Base-by-base conservation (phyloP, 805 yeast species). In the Ogataea dorogensis region DNA sequence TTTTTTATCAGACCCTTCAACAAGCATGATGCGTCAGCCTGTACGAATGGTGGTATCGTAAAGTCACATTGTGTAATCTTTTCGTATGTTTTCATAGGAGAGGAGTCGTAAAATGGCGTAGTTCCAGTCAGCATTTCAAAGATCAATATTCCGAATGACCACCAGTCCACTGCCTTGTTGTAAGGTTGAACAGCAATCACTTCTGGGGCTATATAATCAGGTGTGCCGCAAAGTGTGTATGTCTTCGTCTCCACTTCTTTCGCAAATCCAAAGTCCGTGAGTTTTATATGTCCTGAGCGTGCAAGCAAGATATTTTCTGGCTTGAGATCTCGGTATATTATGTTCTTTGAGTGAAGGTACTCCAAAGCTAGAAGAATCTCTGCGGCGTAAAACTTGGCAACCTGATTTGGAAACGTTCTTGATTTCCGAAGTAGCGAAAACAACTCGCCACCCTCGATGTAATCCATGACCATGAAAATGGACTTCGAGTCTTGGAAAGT, bases 161-260 rank as follows among this genome's bases (percentile, higher is more conserved):
- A 76, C 81, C 81, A 76, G 56, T 76, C 81, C 16, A 76, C 81
- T 2, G 78, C 70, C 50, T 75, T 75, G 56, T 76, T 76, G 57
- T 76, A 76, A 2, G 81, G 80, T 47, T 75, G 73, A 8, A 79
- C 73, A 3, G 81, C 75, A 17, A 76, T 76, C n/a, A 76, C 81
- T 50, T 76, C 81, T 4, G 81, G 81, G 1, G 81, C 81, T 36
- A 76, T 76, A 53, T 76, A 76, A 56, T 76, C 81, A 0, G 81
- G 81, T 1, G 81, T 76, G 31, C 81, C 81, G 58, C 81, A 76
- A 43, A 76, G 67, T 1, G 81, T 76, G 64, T 74, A 76, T 5
- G 81, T 76, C 13, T 73, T 79, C 23, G 77, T 75, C 44, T 60
- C 63, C 24, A 76, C 81, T 50, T 75, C 81, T 53, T 76, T 76